Conservation (phyloP, 2,329 filamentous ascomycete genomes). For the Diaporthe vaccinii region DNA sequence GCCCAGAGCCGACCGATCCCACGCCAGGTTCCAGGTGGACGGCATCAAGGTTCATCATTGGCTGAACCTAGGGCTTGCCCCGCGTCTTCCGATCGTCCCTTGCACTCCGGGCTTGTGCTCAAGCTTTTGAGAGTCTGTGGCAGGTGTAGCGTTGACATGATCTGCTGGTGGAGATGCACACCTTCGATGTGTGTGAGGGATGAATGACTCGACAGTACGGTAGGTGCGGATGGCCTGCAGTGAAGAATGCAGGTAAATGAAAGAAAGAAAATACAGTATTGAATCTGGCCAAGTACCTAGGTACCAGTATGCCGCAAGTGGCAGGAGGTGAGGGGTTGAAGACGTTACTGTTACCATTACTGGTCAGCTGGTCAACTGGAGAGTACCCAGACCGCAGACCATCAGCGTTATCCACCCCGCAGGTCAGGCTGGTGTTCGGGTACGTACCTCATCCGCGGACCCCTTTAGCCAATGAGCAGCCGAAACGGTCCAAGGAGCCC, state of each 20-base stretch:
- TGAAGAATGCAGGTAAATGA: background rate
- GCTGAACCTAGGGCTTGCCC: background rate
- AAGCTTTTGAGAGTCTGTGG: slow-evolving; percentile 3
- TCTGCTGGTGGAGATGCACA: background rate
- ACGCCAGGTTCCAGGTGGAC: slow-evolving; percentile 25
- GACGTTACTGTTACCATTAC: background rate
- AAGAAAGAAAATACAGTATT: too few relatives aligned
- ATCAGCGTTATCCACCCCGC: background rate
- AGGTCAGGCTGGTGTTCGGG: background rate
- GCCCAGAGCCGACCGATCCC: slow-evolving; percentile 20
- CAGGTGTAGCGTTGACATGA: background rate
- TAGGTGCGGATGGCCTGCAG: background rate
- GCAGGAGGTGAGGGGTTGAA: slow-evolving; percentile 2
- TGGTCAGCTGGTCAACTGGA: background rate
- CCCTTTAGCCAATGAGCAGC: background rate
- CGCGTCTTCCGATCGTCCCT: slow-evolving; percentile 7
- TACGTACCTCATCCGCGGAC: background rate
- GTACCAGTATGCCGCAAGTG: background rate
- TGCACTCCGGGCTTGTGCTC: background rate
- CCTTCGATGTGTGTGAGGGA: background rate
- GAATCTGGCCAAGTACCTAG: background rate
- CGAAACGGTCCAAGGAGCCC: background rate
- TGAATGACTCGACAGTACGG: background rate
- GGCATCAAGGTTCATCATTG: slow-evolving; percentile 23
- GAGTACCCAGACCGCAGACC: background rate